These are phyloP conservation scores for Microbotryomycetes sp. DNA, from an alignment of 1,284 basidiomycete species.

Conservation along the genomic window DNA sequence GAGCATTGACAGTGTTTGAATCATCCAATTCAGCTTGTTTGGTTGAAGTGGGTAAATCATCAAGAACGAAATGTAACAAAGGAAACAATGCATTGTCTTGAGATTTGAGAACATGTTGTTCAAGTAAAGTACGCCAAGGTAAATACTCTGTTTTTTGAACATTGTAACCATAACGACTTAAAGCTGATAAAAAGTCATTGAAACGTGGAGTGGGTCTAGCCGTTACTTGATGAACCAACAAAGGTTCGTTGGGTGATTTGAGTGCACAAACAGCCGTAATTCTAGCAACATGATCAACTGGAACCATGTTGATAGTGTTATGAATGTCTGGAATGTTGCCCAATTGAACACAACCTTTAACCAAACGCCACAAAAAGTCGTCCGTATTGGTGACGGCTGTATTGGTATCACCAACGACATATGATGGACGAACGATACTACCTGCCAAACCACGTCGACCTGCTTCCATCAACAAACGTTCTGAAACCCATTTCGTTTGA, in stretches of 20 bases:
- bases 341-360: slow-evolving; percentile 95
- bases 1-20: slow-evolving; percentile 64
- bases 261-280: slow-evolving; percentile 66
- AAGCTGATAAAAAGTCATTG: slow-evolving; percentile 74
- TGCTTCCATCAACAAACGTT: slow-evolving; percentile 87
- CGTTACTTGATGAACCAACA: slow-evolving; percentile 79
- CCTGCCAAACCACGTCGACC: slow-evolving; percentile 79
- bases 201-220: slow-evolving; percentile 82
- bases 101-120: slow-evolving; percentile 86
- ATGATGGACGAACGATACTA: slow-evolving; percentile 86
- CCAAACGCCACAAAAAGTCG: slow-evolving; percentile 96
- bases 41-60: slow-evolving; percentile 93
- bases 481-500: slow-evolving; percentile 97
- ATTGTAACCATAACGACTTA: slow-evolving; percentile 73
- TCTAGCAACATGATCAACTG: slow-evolving; percentile 91
- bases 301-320: slow-evolving; percentile 97
- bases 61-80: slow-evolving; percentile 90
- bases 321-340: slow-evolving; percentile 95
- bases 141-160: slow-evolving; percentile 80
- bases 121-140: slow-evolving; percentile 82
- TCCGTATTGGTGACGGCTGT: slow-evolving; percentile 97
- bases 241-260: slow-evolving; percentile 38
- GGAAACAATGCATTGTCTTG: slow-evolving; percentile 98
- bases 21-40: slow-evolving; percentile 91
- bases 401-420: slow-evolving; percentile 87